phyloP scores from a whole-genome alignment of 495 filamentous ascomycete genomes.

The Podospora conica region DNA sequence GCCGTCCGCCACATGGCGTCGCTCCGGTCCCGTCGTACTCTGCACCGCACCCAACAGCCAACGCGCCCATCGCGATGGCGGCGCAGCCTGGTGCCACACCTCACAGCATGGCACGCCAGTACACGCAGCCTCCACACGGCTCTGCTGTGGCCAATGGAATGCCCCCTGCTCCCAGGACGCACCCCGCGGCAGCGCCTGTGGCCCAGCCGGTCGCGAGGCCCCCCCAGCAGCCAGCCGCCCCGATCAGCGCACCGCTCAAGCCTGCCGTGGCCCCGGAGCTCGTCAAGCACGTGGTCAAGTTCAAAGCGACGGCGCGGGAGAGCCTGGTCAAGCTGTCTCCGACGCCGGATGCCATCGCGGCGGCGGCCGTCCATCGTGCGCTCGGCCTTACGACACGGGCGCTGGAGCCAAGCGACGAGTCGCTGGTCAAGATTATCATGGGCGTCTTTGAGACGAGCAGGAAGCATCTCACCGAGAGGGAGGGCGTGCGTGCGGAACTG shows the following conservation, averaged over 20 bases:
- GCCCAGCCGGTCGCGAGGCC: conserved; percentile 4
- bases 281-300: conserved; percentile 22
- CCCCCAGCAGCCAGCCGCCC: conserved; percentile 9
- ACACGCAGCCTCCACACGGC: conserved; percentile 6
- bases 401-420: conserved; percentile 21
- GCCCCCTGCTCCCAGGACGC: conserved; percentile 8
- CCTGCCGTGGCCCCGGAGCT: conserved; percentile 27
- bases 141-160: conserved; percentile 19
- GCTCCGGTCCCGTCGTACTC: conserved; percentile 36
- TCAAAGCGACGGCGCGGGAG: conserved; percentile 25
- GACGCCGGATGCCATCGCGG: conserved; percentile 21
- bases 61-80: conserved; percentile 22
- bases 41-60: conserved; percentile 37
- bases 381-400: conserved; percentile 24
- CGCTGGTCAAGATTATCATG: conserved; percentile 26
- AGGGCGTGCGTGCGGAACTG: background rate
- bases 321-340: conserved; percentile 18
- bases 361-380: conserved; percentile 31
- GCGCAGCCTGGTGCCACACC: conserved; percentile 15
- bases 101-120: conserved; percentile 17
- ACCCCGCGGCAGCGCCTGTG: conserved; percentile 6
- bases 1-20: conserved; percentile 27
- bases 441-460: conserved; percentile 24
- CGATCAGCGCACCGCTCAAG: conserved; percentile 12
- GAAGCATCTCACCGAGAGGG: conserved; percentile 15